Evolutionary conservation across 352 stramenopile species (phyloP).

Genomic region (Phytopythium chamaehyphon): DNA sequence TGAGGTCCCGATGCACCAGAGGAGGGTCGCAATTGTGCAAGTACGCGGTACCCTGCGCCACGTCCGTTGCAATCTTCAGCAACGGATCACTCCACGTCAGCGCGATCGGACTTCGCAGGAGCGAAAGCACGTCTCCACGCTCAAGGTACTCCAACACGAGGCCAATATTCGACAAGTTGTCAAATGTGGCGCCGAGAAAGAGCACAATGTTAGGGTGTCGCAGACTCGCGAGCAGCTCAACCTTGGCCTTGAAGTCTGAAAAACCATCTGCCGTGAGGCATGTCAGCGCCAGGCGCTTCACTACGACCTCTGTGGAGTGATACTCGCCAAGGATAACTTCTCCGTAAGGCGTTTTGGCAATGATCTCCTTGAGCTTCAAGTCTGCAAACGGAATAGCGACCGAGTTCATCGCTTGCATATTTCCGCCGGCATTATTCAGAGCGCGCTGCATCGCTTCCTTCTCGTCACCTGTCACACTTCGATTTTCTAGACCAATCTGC

Average conservation of each 20-base stretch:
- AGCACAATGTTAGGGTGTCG: constrained; percentile 85
- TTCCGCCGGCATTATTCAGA: constrained; percentile 27
- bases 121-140: constrained; percentile 55
- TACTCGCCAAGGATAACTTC: constrained; percentile 74
- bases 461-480: constrained; percentile 51
- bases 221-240: constrained; percentile 75
- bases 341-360: constrained; percentile 57
- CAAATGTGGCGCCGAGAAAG: constrained; percentile 83
- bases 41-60: constrained; percentile 76
- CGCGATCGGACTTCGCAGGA: constrained; percentile 59
- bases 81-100: constrained; percentile 75
- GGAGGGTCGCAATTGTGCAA: constrained; percentile 78
- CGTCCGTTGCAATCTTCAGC: constrained; percentile 78
- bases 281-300: constrained; percentile 70
- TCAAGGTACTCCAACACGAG: constrained; percentile 80
- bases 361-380: constrained; percentile 67
- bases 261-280: constrained; percentile 56
- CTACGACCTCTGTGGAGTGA: constrained; percentile 64
- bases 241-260: constrained; percentile 68
- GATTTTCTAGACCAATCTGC: constrained; percentile 62
- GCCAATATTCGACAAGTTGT: constrained; percentile 74
- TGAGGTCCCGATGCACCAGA: constrained; percentile 80
- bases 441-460: constrained; percentile 53
- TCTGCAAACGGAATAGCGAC: constrained; percentile 77
- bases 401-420: constrained; percentile 57